Percentiles rank a stretch among this genome's conserved stretches.
These are phyloP conservation scores for Endocarpon pusillum DNA, from an alignment of 495 filamentous ascomycete species.

Conservation along the genomic window DNA sequence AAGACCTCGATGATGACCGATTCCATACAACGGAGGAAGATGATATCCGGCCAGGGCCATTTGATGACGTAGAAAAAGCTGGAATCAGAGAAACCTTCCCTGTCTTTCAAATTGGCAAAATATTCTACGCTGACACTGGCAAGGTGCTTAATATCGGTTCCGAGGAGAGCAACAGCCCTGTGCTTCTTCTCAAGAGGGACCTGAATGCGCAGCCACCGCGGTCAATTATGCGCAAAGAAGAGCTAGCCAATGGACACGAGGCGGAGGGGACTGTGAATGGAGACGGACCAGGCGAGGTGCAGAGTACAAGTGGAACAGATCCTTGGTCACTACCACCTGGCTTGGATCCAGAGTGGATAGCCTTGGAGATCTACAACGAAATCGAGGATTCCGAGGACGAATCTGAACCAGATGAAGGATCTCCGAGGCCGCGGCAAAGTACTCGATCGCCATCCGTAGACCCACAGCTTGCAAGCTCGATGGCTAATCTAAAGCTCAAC, in stretches of 20 bases:
- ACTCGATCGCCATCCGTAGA: slow-evolving; percentile 17
- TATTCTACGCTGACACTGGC: slow-evolving; percentile 95
- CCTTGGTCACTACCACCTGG: slow-evolving; percentile 56
- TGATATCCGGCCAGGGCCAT: slow-evolving; percentile 40
- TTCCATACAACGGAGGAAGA: slow-evolving; percentile 65
- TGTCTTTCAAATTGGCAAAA: slow-evolving; percentile 81
- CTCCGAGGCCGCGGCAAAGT: slow-evolving; percentile 3
- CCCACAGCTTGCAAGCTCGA: slow-evolving; percentile 23
- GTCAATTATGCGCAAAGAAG: slow-evolving; percentile 40
- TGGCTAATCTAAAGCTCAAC: slow-evolving; percentile 15
- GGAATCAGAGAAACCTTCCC: slow-evolving; percentile 76
- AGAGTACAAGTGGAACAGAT: slow-evolving; percentile 49
- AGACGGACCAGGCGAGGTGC: slow-evolving; percentile 29
- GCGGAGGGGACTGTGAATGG: slow-evolving; percentile 12
- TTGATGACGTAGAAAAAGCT: slow-evolving; percentile 52
- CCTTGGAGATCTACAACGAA: slow-evolving; percentile 73
- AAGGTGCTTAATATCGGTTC: slow-evolving; percentile 80
- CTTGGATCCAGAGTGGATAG: slow-evolving; percentile 89
- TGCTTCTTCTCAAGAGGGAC: slow-evolving; percentile 78
- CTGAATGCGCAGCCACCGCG: slow-evolving; percentile 54
- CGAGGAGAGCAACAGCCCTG: slow-evolving; percentile 67
- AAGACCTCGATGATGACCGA: slow-evolving; percentile 85
- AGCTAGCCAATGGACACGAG: slow-evolving; percentile 15
- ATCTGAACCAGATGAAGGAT: slow-evolving; percentile 22
- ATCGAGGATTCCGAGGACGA: slow-evolving; percentile 42